phyloP scores from a whole-genome alignment of 306 rosid species.

The Quercus aquifolioides region DNA sequence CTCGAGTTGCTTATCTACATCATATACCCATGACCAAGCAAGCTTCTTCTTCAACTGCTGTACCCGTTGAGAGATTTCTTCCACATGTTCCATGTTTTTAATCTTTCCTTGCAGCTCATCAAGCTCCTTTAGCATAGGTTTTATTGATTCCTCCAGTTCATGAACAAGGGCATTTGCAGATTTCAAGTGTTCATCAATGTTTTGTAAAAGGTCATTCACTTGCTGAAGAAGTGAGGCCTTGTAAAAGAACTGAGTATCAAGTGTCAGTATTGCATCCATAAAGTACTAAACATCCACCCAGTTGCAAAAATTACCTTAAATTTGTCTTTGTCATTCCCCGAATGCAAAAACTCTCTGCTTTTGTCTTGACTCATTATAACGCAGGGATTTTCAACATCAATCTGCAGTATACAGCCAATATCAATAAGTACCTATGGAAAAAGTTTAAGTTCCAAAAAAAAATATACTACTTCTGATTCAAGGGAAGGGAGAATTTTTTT shows the following conservation, averaged over 20 bases:
- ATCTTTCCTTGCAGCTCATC: slow-evolving; percentile 70
- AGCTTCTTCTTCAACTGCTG: slow-evolving; percentile 82
- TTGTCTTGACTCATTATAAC: slow-evolving; percentile 92
- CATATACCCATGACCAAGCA: slow-evolving; percentile 95
- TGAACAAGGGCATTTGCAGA: slow-evolving; percentile 48
- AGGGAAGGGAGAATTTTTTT: not conserved
- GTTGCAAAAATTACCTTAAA: slow-evolving; percentile 62
- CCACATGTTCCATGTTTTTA: slow-evolving; percentile 73
- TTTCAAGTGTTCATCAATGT: slow-evolving; percentile 46
- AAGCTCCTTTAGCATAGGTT: slow-evolving; percentile 80
- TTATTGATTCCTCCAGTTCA: slow-evolving; percentile 67
- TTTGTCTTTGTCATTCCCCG: slow-evolving; percentile 87
- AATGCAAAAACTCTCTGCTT: slow-evolving; percentile 92
- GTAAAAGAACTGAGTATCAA: slow-evolving; percentile 73
- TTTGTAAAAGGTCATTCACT: slow-evolving; percentile 80
- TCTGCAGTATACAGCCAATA: slow-evolving; percentile 43
- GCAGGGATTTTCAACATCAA: slow-evolving; percentile 96
- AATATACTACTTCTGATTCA: not conserved
- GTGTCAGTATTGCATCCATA: slow-evolving; percentile 39
- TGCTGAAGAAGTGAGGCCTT: slow-evolving; percentile 97
- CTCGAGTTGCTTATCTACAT: slow-evolving; percentile 61
- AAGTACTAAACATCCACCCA: slow-evolving; percentile 15
- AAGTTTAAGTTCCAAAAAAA: slow-evolving; percentile 4
- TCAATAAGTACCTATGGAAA: slow-evolving; percentile 4
- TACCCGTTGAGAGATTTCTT: slow-evolving; percentile 61